These are phyloP conservation scores for Penicillium janthinellum DNA, from an alignment of 2,329 filamentous ascomycete genomes.

Conservation along the genomic window DNA sequence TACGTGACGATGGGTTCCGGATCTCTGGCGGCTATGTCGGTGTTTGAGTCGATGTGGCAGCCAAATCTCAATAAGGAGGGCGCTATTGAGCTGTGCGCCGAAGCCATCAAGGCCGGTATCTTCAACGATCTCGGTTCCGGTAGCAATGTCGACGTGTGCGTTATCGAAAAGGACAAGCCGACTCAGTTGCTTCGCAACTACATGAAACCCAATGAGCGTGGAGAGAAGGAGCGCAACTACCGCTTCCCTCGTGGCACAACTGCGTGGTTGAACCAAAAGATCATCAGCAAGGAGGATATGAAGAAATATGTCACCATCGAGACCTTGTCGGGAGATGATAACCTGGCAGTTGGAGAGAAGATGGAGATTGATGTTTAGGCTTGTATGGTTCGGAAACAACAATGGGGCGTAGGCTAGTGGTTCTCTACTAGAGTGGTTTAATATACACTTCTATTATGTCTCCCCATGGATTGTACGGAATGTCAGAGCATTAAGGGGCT, in stretches of 20 bases:
- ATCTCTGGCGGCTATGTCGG: slow-evolving; percentile 93
- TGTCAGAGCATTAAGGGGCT: slow-evolving; percentile 9
- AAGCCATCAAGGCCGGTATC: slow-evolving; percentile 94
- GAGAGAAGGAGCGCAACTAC: slow-evolving; percentile 90
- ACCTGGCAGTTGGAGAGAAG: slow-evolving; percentile 60
- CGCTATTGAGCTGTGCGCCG: slow-evolving; percentile 77
- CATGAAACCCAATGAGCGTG: slow-evolving; percentile 89
- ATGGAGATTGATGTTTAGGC: slow-evolving; percentile 63
- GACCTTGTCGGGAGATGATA: slow-evolving; percentile 72
- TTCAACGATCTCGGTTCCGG: slow-evolving; percentile 98
- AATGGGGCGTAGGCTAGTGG: slow-evolving; percentile 12
- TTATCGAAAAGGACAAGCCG: slow-evolving; percentile 95
- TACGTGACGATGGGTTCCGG: slow-evolving; percentile 99
- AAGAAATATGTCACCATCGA: slow-evolving; percentile 92
- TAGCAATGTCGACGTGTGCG: slow-evolving; percentile 93
- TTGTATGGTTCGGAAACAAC: slow-evolving; percentile 4
- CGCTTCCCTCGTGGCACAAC: slow-evolving; percentile 90
- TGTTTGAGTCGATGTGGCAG: slow-evolving; percentile 98
- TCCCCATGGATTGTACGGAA: slow-evolving; percentile 2
- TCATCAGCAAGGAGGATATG: slow-evolving; percentile 91
- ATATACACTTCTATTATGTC: slow-evolving; percentile 19
- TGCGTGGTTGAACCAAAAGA: slow-evolving; percentile 90
- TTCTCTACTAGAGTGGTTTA: slow-evolving; percentile 18
- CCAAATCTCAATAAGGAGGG: slow-evolving; percentile 72
- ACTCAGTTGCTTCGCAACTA: slow-evolving; percentile 84